phyloP scores from a whole-genome alignment of 2,329 filamentous ascomycete genomes.

The Aspergillus sp. region DNA sequence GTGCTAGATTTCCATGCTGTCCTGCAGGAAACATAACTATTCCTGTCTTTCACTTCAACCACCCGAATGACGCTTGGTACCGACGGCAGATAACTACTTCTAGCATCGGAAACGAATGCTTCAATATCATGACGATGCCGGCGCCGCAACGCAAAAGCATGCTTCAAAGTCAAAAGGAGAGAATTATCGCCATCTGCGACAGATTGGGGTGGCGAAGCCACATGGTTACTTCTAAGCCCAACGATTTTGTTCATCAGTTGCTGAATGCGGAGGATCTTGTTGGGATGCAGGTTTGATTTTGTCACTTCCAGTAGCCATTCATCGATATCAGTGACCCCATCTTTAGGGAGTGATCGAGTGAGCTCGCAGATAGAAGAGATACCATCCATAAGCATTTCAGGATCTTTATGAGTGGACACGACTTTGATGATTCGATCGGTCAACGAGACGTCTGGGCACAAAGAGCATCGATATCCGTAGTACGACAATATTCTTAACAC shows the following conservation, averaged over 20 bases:
- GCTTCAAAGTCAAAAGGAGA: slow-evolving; percentile 1
- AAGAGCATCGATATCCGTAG: slow-evolving; percentile 4
- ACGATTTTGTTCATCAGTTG: slow-evolving; percentile 1
- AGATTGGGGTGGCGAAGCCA: no score
- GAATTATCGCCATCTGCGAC: no score
- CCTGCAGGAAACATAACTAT: neutral
- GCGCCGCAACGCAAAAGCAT: slow-evolving; percentile 8
- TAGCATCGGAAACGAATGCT: slow-evolving; percentile 16
- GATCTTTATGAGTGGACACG: slow-evolving; percentile 4
- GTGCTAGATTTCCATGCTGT: neutral
- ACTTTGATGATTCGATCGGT: slow-evolving; percentile 14
- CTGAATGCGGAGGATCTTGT: slow-evolving; percentile 1
- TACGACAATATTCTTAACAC: slow-evolving; percentile 11
- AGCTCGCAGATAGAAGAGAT: slow-evolving; percentile 9
- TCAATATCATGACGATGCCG: slow-evolving; percentile 13
- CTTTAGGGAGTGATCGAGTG: slow-evolving; percentile 2
- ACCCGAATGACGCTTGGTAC: neutral
- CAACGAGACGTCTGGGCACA: slow-evolving; percentile 10
- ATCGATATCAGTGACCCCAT: slow-evolving; percentile 5
- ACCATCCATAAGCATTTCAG: slow-evolving; percentile 1
- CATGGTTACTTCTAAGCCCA: no score
- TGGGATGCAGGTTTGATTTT: neutral
- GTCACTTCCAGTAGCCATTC: slow-evolving; percentile 4
- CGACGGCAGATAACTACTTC: neutral
- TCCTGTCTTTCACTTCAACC: no score